These are phyloP conservation scores for Albugo laibachii DNA, from an alignment of 352 stramenopile species.

Conservation along the genomic window DNA sequence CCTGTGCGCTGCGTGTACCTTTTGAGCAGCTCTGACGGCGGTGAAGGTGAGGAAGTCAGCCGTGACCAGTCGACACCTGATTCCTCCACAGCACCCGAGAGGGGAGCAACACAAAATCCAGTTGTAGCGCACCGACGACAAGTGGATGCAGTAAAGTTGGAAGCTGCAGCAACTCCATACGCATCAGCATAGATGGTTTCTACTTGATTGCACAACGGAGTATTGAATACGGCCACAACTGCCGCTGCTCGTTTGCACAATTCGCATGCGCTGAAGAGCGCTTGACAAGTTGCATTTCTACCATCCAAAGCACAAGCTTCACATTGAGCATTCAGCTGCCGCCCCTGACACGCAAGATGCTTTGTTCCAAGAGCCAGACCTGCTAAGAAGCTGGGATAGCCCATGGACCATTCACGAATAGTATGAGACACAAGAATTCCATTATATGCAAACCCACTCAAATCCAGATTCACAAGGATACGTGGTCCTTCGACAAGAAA, in stretches of 20 bases:
- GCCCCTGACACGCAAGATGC: slow-evolving; percentile 26
- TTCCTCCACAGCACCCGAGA: slow-evolving; percentile 29
- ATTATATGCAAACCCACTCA: slow-evolving; percentile 55
- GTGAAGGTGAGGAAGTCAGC: slow-evolving; percentile 4
- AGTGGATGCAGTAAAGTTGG: slow-evolving; percentile 14
- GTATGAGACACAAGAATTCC: slow-evolving; percentile 37
- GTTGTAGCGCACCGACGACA: slow-evolving; percentile 22
- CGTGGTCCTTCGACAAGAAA: slow-evolving; percentile 1
- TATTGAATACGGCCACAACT: slow-evolving; percentile 18
- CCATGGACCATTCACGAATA: slow-evolving; percentile 39
- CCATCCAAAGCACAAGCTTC: slow-evolving; percentile 8
- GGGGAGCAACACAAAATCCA: slow-evolving; percentile 33
- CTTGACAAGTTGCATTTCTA: not conserved
- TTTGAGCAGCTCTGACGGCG: slow-evolving; percentile 14
- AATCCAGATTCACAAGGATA: slow-evolving; percentile 19
- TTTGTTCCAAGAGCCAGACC: slow-evolving; percentile 30
- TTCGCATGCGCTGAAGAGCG: slow-evolving; percentile 17
- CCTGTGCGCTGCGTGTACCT: slow-evolving; percentile 38
- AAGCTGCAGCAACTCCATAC: slow-evolving; percentile 18
- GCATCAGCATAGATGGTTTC: slow-evolving; percentile 20
- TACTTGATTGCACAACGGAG: slow-evolving; percentile 18
- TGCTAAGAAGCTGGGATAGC: slow-evolving; percentile 48
- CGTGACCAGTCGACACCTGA: slow-evolving; percentile 38
- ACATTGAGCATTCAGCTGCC: slow-evolving; percentile 1
- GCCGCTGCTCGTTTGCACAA: slow-evolving; percentile 16